Evolutionary conservation across 495 filamentous ascomycete genomes (phyloP).

Genomic region (Aspergillus conjunctus): DNA sequence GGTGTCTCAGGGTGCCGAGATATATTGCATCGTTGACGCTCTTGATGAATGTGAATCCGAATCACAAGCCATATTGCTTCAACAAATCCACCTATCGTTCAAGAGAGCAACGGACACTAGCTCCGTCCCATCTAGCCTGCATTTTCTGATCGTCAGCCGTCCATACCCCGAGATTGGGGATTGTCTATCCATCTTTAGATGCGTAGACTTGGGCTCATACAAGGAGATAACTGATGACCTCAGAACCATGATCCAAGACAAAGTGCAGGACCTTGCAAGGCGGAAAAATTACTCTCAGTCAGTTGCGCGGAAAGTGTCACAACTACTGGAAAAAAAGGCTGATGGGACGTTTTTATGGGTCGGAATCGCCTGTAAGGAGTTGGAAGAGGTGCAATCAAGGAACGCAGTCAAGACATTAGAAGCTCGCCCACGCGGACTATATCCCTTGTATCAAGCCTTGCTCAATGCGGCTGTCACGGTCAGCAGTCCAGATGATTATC

Average conservation of each 20-base stretch:
- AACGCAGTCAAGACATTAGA: conserved; percentile 18
- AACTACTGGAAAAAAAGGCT: conserved; percentile 25
- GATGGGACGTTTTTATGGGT: conserved; percentile 34
- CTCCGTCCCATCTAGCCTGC: conserved; percentile 15
- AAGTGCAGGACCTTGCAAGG: conserved; percentile 22
- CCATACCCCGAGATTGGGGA: conserved; percentile 26
- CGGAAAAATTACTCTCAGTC: conserved; percentile 22
- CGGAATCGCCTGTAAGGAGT: conserved; percentile 23
- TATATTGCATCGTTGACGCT: conserved; percentile 27
- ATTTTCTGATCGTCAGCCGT: conserved; percentile 32
- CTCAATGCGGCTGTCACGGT: conserved; percentile 3
- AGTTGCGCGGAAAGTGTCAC: conserved; percentile 17
- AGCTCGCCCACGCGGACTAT: conserved; percentile 19
- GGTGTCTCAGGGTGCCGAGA: neutral
- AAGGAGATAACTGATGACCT: conserved; percentile 23
- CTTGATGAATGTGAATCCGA: conserved; percentile 30
- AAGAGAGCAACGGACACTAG: neutral
- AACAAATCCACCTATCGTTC: conserved; percentile 5
- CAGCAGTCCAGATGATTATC: neutral
- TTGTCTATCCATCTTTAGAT: conserved; percentile 19
- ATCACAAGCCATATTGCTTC: conserved; percentile 22
- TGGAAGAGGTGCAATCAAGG: conserved; percentile 13
- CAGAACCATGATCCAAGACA: conserved; percentile 24
- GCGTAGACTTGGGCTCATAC: conserved; percentile 19
- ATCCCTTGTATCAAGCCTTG: conserved; percentile 20